Evolutionary conservation across 108 stramenopile genomes (phyloP).

Genomic region (Schizochytrium sp.): DNA sequence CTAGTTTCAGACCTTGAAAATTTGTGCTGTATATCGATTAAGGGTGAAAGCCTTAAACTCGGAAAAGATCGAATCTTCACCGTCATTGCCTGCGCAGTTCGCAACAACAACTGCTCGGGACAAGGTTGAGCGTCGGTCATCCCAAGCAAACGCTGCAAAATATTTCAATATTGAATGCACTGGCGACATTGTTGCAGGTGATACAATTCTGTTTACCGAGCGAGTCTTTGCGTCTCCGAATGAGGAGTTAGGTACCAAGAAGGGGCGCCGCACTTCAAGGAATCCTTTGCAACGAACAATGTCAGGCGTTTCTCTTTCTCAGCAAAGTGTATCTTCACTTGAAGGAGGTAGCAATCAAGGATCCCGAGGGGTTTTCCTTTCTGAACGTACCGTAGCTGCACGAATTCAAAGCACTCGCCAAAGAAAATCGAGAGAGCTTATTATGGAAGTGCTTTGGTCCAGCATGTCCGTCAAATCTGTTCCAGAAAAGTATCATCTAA

Average conservation of each 20-base stretch:
- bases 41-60: constrained; percentile 17
- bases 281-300: not conserved
- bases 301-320: not conserved
- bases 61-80: not conserved
- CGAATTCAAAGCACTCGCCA: not conserved
- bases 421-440: not conserved
- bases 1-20: constrained; percentile 14
- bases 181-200: constrained; percentile 24
- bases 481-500: not conserved
- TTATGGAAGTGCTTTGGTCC: constrained; percentile 38
- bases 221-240: not conserved
- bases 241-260: not conserved
- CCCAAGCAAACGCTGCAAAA: not conserved
- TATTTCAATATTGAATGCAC: constrained; percentile 37
- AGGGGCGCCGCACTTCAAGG: constrained; percentile 1
- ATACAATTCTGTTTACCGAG: constrained; percentile 47
- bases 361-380: not conserved
- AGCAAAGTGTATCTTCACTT: constrained; percentile 20
- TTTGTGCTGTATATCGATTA: not conserved
- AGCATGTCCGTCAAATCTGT: not conserved
- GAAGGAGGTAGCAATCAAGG: not conserved
- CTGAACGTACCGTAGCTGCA: constrained; percentile 46
- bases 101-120: not conserved
- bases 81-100: constrained; percentile 34
- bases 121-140: not conserved